Conservation (phyloP, 139 green algal species). For the Protoeuglena noctilucae region DNA sequence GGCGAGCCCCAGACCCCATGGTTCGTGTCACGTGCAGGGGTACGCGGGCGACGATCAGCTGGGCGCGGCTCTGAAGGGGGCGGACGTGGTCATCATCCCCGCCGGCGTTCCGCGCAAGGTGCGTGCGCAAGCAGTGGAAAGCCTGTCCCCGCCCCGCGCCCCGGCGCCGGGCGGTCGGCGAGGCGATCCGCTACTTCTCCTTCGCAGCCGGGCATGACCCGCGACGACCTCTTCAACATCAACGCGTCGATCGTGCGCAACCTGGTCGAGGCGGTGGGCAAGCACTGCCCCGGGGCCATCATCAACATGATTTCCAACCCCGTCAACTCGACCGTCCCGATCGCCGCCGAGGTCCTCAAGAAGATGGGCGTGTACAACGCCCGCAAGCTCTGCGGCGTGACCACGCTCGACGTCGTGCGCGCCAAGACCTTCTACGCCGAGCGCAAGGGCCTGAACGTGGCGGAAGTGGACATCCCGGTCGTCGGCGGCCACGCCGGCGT, state of each 20-base stretch:
- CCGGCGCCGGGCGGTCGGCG: no score
- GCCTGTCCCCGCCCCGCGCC: no score
- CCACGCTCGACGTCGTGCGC: slow-evolving; percentile 81
- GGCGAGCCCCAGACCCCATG: no score
- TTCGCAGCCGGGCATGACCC: slow-evolving; percentile 97
- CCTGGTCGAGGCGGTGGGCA: slow-evolving; percentile 40
- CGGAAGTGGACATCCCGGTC: slow-evolving; percentile 73
- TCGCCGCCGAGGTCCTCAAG: slow-evolving; percentile 81
- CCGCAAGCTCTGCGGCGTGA: slow-evolving; percentile 80
- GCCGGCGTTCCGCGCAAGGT: slow-evolving; percentile 85
- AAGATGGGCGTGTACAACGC: slow-evolving; percentile 61
- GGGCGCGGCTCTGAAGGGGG: slow-evolving; percentile 29
- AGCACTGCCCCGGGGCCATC: slow-evolving; percentile 54
- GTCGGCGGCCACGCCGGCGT: slow-evolving; percentile 82
- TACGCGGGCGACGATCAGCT: slow-evolving; percentile 62
- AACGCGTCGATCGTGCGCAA: slow-evolving; percentile 75
- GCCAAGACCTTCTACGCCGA: slow-evolving; percentile 72
- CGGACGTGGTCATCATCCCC: slow-evolving; percentile 85
- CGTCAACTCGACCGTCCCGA: slow-evolving; percentile 98
- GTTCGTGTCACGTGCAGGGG: slow-evolving; percentile 43
- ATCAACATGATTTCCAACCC: slow-evolving; percentile 96
- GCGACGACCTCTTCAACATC: slow-evolving; percentile 97
- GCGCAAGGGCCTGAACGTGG: slow-evolving; percentile 38
- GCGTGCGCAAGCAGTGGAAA: no score
- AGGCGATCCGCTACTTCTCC: no score